Evolutionary conservation across 306 rosid species (phyloP), one percentile per base, ranked within the genome.

Genomic region (Pyrus bretschneideri): DNA sequence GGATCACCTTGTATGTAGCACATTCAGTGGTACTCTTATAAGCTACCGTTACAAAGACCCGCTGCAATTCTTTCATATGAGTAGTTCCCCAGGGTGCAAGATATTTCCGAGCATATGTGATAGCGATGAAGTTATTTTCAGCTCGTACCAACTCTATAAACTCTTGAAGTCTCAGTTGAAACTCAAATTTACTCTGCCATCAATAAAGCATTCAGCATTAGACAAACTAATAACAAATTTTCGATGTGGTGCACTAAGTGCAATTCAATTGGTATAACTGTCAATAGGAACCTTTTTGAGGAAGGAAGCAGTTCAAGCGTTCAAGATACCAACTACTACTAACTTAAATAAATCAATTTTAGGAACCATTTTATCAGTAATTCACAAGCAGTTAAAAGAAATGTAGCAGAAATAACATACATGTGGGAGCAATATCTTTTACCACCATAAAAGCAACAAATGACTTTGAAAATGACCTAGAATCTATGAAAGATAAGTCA

Each of bases 141-240:
- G 92, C 93, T 80, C 97, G 92, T 61, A 95, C 99, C 81, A 95
- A 83, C 86, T 92, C 99, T 84, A 95, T 87, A 79, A 95, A 89
- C 81, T 95, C 99, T 82, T 95, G 99, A 87, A 90, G 93, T 87
- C 99, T 88, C 88, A 95, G 73, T 84, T 90, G 99, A 82, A 92
- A 92, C 86, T 95, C 97, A 70, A 95, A 87, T 81, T 95, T 88
- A 79, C 97, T 89, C 99, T 95, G 93, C 77, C 81, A 77, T 66
- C 79, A 81, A 76, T 73, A 79, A 78, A 85, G 79, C 80, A 68
- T 74, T 58, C 69, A 59, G 66, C 76, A 80, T 82, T 73, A 85
- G 60, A 81, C 23, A 69, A 42, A n/a, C 11, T 27, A 54, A 52
- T 9, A 38, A 25, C 58, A 61, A 73, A 73, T 52, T 46, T 57